These are phyloP conservation scores for Penicillium sp. DNA, from an alignment of 2,329 filamentous ascomycete genomes.

Conservation along the genomic window DNA sequence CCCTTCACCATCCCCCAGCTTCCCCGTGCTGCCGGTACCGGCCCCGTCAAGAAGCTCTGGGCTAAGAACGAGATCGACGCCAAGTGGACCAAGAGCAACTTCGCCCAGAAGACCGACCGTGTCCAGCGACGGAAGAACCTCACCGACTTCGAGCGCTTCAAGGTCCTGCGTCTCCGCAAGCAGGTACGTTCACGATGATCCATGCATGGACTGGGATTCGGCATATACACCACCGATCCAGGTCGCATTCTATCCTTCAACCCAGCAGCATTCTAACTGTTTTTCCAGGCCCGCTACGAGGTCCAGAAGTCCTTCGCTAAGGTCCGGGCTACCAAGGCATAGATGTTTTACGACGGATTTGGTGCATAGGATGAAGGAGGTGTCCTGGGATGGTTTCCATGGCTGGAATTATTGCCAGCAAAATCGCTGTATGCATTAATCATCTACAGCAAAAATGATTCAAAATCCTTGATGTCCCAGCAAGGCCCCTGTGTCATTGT, in stretches of 20 bases:
- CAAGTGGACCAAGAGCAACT: slow-evolving; percentile 89
- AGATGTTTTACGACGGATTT: slow-evolving; percentile 38
- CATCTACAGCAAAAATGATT: slow-evolving; percentile 46
- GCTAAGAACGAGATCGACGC: slow-evolving; percentile 85
- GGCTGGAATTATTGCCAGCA: slow-evolving; percentile 40
- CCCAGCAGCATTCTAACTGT: slow-evolving; percentile 7
- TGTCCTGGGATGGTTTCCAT: slow-evolving; percentile 41
- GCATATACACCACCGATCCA: not conserved
- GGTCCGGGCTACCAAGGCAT: slow-evolving; percentile 74
- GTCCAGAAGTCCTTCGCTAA: slow-evolving; percentile 95
- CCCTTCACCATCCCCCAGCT: slow-evolving; percentile 84
- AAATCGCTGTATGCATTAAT: slow-evolving; percentile 44
- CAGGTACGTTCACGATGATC: slow-evolving; percentile 62
- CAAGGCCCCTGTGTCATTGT: slow-evolving; percentile 24
- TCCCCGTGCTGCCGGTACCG: slow-evolving; percentile 79
- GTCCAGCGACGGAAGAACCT: slow-evolving; percentile 83
- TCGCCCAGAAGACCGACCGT: slow-evolving; percentile 90
- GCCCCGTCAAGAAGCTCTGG: slow-evolving; percentile 84
- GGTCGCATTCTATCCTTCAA: not conserved
- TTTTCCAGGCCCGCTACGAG: slow-evolving; percentile 76
- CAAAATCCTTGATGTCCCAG: slow-evolving; percentile 43
- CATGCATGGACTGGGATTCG: not conserved
- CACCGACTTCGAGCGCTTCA: slow-evolving; percentile 99
- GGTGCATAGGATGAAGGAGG: slow-evolving; percentile 46
- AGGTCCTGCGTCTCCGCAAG: slow-evolving; percentile 99